Base-by-base conservation (phyloP, 2,329 filamentous ascomycete species). In the Colletotrichum shisoi region DNA sequence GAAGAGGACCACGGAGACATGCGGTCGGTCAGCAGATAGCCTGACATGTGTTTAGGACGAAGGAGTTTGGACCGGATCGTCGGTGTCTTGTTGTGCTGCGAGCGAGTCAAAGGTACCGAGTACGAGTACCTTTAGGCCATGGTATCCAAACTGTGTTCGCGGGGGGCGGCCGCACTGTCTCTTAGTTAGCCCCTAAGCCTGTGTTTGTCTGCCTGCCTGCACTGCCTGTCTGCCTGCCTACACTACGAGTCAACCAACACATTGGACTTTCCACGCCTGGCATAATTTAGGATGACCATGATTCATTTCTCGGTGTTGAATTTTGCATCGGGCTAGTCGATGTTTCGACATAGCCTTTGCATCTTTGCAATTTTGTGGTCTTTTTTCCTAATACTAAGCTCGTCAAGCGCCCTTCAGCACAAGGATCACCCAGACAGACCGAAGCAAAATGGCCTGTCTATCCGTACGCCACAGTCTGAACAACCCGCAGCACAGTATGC, bases 51-150 rank as follows among this genome's bases (percentile, higher is more conserved):
- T 59, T 62, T 51, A 60, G 56, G 45, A 62, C 57, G 61, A 62
- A 34, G 34, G 65, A 45, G 59, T 69, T 68, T 68, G 52, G 60
- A 37, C 61, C 68, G 65, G 68, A 62, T 68, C 52, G 65, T 69
- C 68, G 65, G 68, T 68, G 61, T 64, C 68, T 69, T 69, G 68
- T 57, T 69, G 65, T 57, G 51, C 68, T 69, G 68, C 67, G 64
- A 68, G 51, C 67, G 64, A 68, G 57, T 15, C 27, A 54, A 49
- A 64, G 56, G 65, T 60, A 65, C 63, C 63, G 42, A 58, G 65
- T 63, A 63, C 63, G 42, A 58, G 65, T 63, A 63, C 64, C 49
- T 65, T 27, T 8, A 17, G 27, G 31, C 31, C 12, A 27, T 24
- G 39, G 24, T 34, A 21, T 27, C 19, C 15, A 31, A 19, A 45